A percentile compares a stretch with the other conserved stretches of the same genome.
Evolutionary conservation across 2,329 filamentous ascomycete species (phyloP).

Genomic region (Rugonectria rugulosa): DNA sequence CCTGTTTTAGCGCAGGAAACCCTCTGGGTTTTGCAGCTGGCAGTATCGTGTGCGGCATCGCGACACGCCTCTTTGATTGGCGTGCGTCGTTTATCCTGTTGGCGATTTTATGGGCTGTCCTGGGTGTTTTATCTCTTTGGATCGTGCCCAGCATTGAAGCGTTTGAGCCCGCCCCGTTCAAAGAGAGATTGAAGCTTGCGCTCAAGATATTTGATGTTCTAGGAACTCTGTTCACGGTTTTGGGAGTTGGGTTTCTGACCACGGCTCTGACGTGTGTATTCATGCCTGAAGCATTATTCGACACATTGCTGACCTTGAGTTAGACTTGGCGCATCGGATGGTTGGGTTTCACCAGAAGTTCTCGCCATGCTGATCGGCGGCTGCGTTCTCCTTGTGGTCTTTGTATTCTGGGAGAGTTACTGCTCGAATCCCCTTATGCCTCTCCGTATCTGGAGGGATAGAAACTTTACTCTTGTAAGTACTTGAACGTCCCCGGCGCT

Average conservation of each 20-base stretch:
- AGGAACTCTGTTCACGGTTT: slow-evolving; percentile 66
- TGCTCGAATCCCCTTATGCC: no score
- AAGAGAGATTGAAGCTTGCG: slow-evolving; percentile 41
- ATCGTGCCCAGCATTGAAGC: slow-evolving; percentile 63
- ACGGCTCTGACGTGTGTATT: slow-evolving; percentile 65
- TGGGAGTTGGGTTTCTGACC: slow-evolving; percentile 70
- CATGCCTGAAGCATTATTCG: no score
- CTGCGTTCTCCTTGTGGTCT: no score
- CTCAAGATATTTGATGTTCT: slow-evolving; percentile 67
- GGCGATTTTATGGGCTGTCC: slow-evolving; percentile 68
- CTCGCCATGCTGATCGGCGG: no score
- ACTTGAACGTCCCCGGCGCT: no score
- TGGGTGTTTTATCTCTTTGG: slow-evolving; percentile 65
- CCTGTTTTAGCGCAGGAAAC: slow-evolving; percentile 60
- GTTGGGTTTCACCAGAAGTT: no score
- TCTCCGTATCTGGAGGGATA: no score
- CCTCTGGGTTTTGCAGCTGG: slow-evolving; percentile 51
- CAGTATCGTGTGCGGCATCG: slow-evolving; percentile 68
- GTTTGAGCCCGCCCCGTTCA: slow-evolving; percentile 44
- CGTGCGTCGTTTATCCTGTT: slow-evolving; percentile 68
- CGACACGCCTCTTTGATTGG: slow-evolving; percentile 68
- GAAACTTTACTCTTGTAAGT: no score
- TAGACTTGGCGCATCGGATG: no score
- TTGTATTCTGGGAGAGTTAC: no score
- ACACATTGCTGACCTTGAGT: no score